Conservation (phyloP, 768 basidiomycete genomes). For the Leccinellum luteum region DNA sequence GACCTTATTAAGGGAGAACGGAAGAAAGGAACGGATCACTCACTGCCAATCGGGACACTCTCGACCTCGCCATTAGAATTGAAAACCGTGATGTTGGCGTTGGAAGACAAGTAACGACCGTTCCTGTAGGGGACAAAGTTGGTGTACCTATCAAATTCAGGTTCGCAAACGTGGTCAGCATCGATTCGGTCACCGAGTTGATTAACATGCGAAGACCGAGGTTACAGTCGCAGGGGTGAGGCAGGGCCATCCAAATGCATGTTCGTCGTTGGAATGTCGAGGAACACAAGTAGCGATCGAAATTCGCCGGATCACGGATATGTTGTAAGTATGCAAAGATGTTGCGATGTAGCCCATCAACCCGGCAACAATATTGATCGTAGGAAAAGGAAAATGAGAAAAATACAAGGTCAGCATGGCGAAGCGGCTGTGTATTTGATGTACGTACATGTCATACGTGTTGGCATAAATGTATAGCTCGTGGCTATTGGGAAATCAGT, state of each 20-base stretch:
- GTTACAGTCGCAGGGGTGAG: background rate
- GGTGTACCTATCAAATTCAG: conserved; percentile 41
- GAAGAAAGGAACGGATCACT: conserved; percentile 4
- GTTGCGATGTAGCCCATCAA: background rate
- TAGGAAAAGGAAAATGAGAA: background rate
- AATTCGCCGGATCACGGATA: background rate
- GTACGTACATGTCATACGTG: conserved; percentile 59
- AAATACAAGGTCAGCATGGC: conserved; percentile 4
- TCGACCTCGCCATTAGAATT: conserved; percentile 36
- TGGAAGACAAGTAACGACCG: conserved; percentile 79
- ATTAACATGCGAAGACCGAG: background rate
- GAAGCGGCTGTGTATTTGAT: background rate
- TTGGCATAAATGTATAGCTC: conserved; percentile 76
- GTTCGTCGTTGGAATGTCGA: background rate
- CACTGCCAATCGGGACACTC: conserved; percentile 47
- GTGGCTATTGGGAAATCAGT: conserved; percentile 46
- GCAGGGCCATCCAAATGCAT: background rate
- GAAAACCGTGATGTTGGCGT: conserved; percentile 61
- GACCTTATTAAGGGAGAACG: conserved; percentile 31
- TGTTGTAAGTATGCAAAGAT: background rate
- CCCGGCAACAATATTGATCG: background rate
- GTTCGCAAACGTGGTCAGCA: background rate
- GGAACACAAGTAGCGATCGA: background rate
- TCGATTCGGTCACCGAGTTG: background rate
- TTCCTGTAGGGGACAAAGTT: conserved; percentile 66